phyloP scores from a whole-genome alignment of 257 asterid species.

The Fraxinus anomala region DNA sequence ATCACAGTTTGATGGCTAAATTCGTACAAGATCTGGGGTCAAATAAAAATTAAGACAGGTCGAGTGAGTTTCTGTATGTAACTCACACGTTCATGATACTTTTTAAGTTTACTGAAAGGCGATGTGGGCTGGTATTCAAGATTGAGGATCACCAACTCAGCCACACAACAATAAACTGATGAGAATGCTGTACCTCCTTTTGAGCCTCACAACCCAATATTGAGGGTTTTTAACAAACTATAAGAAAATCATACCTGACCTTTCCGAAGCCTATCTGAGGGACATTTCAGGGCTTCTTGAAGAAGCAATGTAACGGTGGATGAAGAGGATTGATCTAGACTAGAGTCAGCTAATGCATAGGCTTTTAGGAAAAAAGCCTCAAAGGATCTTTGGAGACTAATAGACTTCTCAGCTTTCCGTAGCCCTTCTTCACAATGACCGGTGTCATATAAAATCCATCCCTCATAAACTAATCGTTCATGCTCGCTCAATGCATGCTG shows the following conservation, averaged over 20 bases:
- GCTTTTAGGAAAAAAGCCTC: constrained; percentile 99
- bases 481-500: constrained; percentile 86
- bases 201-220: neutral
- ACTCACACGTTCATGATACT: neutral
- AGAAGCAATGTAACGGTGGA: constrained; percentile 86
- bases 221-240: neutral
- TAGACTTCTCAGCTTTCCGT: constrained; percentile 92
- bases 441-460: constrained; percentile 94
- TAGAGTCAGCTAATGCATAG: constrained; percentile 96
- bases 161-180: constrained; percentile 5
- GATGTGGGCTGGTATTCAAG: neutral
- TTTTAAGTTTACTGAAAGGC: neutral
- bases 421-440: constrained; percentile 98
- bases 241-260: constrained; percentile 73
- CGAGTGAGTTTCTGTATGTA: neutral
- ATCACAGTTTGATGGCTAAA: neutral
- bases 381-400: constrained; percentile 82
- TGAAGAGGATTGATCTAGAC: constrained; percentile 90
- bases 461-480: constrained; percentile 91
- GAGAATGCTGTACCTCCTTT: neutral
- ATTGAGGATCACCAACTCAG: constrained; percentile 5
- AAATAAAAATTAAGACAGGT: neutral
- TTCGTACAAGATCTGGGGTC: neutral
- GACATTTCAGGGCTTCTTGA: constrained; percentile 95
- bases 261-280: constrained; percentile 97